These are phyloP conservation scores for Agastache rugosa DNA, from an alignment of 257 asterid species.

Conservation along the genomic window DNA sequence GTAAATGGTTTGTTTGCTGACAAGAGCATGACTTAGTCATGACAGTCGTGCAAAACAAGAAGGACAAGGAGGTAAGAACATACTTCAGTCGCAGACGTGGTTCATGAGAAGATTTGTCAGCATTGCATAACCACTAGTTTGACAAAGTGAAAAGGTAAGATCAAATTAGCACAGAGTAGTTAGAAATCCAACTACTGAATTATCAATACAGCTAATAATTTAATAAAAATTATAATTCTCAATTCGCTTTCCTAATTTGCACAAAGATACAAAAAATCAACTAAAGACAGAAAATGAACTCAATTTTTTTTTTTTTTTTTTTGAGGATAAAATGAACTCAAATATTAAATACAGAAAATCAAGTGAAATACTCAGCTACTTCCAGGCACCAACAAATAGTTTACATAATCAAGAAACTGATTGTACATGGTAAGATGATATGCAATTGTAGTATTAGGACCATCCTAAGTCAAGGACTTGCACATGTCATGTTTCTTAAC, in stretches of 20 bases:
- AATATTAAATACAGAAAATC: not conserved
- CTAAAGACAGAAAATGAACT: not conserved
- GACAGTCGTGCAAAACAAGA: constrained; percentile 2
- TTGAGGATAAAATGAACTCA: not conserved
- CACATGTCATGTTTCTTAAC: constrained; percentile 8
- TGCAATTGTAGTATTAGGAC: not conserved
- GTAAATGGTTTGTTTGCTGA: not conserved
- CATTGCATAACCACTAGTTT: constrained; percentile 96
- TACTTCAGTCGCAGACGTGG: constrained; percentile 95
- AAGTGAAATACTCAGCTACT: constrained; percentile 8
- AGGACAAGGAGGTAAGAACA: constrained; percentile 36
- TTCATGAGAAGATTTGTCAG: constrained; percentile 94
- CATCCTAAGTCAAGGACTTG: not conserved
- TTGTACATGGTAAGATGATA: not conserved
- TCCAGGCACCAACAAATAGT: not conserved
- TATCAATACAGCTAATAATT: not conserved
- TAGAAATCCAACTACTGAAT: not conserved
- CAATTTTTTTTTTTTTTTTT: too few relatives aligned
- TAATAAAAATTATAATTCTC: not conserved
- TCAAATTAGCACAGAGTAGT: constrained; percentile 14
- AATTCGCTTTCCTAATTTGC: not conserved
- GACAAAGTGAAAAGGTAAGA: constrained; percentile 36
- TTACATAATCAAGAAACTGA: not conserved
- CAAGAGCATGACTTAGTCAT: constrained; percentile 18
- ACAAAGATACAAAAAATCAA: not conserved